A percentile compares a stretch with the other conserved stretches of the same genome.
phyloP scores from a whole-genome alignment of 768 basidiomycete genomes.

The Royoungia palumana region DNA sequence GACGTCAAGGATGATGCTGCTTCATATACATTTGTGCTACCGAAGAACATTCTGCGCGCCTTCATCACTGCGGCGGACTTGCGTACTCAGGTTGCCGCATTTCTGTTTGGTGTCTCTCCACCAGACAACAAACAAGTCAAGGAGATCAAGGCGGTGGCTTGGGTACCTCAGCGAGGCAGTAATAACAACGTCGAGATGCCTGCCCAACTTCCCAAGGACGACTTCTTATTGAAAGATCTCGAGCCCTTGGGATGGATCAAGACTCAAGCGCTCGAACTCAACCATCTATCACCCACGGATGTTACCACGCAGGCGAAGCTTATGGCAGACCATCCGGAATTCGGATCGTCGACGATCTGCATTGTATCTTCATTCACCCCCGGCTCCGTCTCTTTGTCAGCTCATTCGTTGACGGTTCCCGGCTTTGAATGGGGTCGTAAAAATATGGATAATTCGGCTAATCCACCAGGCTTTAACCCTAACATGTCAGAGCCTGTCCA shows the following conservation, averaged over 20 bases:
- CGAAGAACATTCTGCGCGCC: slow-evolving; percentile 93
- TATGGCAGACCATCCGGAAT: slow-evolving; percentile 95
- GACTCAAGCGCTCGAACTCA: slow-evolving; percentile 90
- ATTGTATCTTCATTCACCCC: slow-evolving; percentile 96
- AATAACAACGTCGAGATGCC: slow-evolving; percentile 95
- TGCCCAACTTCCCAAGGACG: slow-evolving; percentile 85
- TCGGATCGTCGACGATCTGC: slow-evolving; percentile 91
- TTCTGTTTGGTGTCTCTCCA: slow-evolving; percentile 89
- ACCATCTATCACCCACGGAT: slow-evolving; percentile 90
- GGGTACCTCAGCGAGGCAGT: slow-evolving; percentile 96
- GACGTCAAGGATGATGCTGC: slow-evolving; percentile 98
- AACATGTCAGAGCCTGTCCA: slow-evolving; percentile 97
- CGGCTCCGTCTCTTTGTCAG: slow-evolving; percentile 92
- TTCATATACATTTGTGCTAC: slow-evolving; percentile 91
- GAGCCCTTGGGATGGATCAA: slow-evolving; percentile 97
- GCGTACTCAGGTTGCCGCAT: slow-evolving; percentile 93
- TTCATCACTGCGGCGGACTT: slow-evolving; percentile 93
- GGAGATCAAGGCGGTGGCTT: slow-evolving; percentile 96
- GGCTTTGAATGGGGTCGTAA: slow-evolving; percentile 99
- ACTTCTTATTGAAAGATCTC: slow-evolving; percentile 90
- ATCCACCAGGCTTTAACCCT: slow-evolving; percentile 93
- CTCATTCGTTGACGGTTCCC: slow-evolving; percentile 84
- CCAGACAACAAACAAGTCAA: slow-evolving; percentile 98
- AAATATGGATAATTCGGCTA: slow-evolving; percentile 80
- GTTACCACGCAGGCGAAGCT: slow-evolving; percentile 93